Conservation (phyloP, 75 land plant species). For the Pinus tabuliformis region DNA sequence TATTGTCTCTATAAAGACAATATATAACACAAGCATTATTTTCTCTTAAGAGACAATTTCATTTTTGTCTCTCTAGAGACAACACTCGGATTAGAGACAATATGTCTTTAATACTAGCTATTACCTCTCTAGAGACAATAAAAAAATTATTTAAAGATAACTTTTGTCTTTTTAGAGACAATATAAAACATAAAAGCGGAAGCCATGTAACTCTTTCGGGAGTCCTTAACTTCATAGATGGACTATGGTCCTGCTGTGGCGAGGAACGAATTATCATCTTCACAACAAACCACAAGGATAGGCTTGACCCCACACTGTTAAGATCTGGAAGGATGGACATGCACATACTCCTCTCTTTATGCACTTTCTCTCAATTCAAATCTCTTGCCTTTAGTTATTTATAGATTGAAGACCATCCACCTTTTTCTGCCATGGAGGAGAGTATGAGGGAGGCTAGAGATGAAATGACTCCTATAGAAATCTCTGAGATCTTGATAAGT, state of each 20-base stretch:
- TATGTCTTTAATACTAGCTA: no score
- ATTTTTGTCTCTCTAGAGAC: no score
- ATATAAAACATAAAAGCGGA: no score
- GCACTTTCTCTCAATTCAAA: conserved; percentile 25
- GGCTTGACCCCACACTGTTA: conserved; percentile 38
- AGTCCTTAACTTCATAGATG: conserved; percentile 45
- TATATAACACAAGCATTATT: no score
- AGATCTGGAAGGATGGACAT: conserved; percentile 56
- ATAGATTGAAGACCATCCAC: conserved; percentile 20
- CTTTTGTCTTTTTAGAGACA: no score
- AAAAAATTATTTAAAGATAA: no score
- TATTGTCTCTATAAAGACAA: no score
- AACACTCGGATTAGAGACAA: no score
- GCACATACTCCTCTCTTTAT: conserved; percentile 50
- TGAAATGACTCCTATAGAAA: conserved; percentile 40
- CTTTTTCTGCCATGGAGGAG: conserved; percentile 23
- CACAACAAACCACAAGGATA: conserved; percentile 47
- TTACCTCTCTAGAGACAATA: no score
- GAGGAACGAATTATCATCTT: conserved; percentile 53
- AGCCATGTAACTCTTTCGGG: conserved; percentile 13
- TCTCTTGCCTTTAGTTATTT: conserved; percentile 33
- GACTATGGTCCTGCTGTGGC: conserved; percentile 46
- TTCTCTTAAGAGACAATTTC: no score
- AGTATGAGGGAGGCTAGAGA: conserved; percentile 18
- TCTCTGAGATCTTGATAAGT: conserved; percentile 19